Evolutionary conservation across 179 eudicot species (phyloP).

Genomic region (Spergularia azorica): DNA sequence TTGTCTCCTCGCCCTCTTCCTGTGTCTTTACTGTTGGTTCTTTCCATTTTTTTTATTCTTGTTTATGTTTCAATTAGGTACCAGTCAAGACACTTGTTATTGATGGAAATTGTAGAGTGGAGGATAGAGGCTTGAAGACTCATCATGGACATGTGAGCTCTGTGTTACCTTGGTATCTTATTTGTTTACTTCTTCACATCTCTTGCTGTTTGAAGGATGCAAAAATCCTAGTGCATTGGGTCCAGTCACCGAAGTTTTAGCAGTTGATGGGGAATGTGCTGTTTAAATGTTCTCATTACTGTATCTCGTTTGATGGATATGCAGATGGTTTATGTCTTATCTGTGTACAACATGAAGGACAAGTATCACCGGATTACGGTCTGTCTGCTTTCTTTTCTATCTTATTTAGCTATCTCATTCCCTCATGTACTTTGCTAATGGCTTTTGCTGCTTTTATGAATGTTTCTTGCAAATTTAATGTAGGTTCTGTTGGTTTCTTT

Average conservation of each 20-base stretch:
- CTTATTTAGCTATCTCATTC: constrained; percentile 10
- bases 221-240: not conserved
- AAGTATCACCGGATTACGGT: constrained; percentile 94
- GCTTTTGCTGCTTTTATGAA: not conserved
- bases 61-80: constrained; percentile 45
- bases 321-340: constrained; percentile 96
- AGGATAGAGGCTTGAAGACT: constrained; percentile 97
- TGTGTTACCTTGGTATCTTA: constrained; percentile 21
- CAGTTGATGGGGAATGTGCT: not conserved
- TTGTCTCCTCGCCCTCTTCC: not conserved
- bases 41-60: not conserved
- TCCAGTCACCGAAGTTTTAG: not conserved
- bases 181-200: not conserved
- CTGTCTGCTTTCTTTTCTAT: constrained; percentile 26
- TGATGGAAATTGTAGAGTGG: constrained; percentile 99
- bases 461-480: constrained; percentile 8
- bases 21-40: not conserved
- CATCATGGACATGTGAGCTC: constrained; percentile 97
- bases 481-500: constrained; percentile 13
- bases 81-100: constrained; percentile 96
- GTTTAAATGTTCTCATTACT: constrained; percentile 14
- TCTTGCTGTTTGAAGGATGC: constrained; percentile 3
- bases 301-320: constrained; percentile 21
- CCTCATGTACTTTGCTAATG: constrained; percentile 5
- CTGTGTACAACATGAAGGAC: constrained; percentile 95